Evolutionary conservation across 352 stramenopile genomes (phyloP), one percentile per base, ranked within the genome.

Genomic region (Phytophthora idaei): DNA sequence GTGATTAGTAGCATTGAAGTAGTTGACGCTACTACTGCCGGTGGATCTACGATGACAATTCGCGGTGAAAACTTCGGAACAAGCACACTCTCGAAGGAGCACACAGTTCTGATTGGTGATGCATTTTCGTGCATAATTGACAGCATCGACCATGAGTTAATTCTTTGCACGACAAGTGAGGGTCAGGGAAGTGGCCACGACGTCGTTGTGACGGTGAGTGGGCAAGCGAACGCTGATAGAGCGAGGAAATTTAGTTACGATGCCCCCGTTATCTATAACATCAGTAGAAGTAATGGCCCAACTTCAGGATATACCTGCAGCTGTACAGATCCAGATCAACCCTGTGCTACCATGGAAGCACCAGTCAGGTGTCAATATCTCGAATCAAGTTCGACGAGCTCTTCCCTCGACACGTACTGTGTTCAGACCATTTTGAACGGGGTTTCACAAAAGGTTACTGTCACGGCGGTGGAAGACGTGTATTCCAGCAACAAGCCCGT

Each of bases 221-320:
- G 59, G 15, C 81, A 88, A 68, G 7, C 25, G 3, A 74, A 65
- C 8, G 58, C 53, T 8, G 55, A 69, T 25, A 52, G 49, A 50
- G 65, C 49, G 32, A 53, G 42, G 3, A 79, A 29, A 7, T 87
- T 88, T 36, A 78, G 61, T 28, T 90, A 88, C 42, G 73, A 73
- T 17, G 44, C 73, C 32, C 81, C 81, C 2, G 45, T 84, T 9
- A 67, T 87, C 14, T 69, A 64, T 32, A 69, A 42, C 10, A 70
- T 90, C 41, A 90, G 74, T 57, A 62, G 61, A 28, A 62, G 31
- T 6, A 61, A 80, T 17, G 78, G 74, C n/a, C 77, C 81, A 2
- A 90, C 78, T 0, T 69, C 78, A 36, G 81, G 81, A 2, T 88
- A 88, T 41, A 72, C 78, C 29, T 90, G 81, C 39, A 72, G 55